Evolutionary conservation across 371 early-diverging fungal genomes (phyloP).

Genomic region (Parasitella parasitica): DNA sequence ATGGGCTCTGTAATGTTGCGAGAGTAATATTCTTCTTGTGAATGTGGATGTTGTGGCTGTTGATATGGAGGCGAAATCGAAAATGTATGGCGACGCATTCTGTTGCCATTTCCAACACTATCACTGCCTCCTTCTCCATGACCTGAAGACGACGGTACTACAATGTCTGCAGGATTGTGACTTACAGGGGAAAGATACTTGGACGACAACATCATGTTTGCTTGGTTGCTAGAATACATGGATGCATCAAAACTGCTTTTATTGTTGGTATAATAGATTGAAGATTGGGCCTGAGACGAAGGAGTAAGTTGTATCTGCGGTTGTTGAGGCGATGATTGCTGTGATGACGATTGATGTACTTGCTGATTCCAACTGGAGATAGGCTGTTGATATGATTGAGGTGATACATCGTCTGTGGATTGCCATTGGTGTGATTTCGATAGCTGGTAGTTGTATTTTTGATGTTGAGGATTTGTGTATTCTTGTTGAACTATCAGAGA

Average conservation of each 20-base stretch:
- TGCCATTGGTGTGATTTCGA: background rate
- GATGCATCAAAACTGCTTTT: background rate
- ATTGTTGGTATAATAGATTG: background rate
- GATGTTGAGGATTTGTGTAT: background rate
- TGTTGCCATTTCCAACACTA: background rate
- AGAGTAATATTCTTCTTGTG: background rate
- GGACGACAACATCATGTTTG: background rate
- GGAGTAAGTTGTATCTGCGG: background rate
- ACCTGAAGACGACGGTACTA: no score
- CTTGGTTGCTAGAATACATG: background rate
- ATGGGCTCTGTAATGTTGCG: background rate
- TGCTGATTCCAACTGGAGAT: slow-evolving; percentile 3
- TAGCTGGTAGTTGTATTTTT: background rate
- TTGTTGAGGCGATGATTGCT: background rate
- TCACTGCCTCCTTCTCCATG: background rate
- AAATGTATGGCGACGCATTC: slow-evolving; percentile 9
- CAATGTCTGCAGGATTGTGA: background rate
- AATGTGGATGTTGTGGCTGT: background rate
- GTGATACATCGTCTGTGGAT: background rate
- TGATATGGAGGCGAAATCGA: background rate
- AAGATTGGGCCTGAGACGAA: background rate
- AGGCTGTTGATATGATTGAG: background rate
- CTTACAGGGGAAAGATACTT: background rate
- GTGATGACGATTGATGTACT: background rate
- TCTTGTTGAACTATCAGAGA: background rate